Evolutionary conservation across 495 filamentous ascomycete genomes (phyloP).

Genomic region (Apiosordaria backusii): DNA sequence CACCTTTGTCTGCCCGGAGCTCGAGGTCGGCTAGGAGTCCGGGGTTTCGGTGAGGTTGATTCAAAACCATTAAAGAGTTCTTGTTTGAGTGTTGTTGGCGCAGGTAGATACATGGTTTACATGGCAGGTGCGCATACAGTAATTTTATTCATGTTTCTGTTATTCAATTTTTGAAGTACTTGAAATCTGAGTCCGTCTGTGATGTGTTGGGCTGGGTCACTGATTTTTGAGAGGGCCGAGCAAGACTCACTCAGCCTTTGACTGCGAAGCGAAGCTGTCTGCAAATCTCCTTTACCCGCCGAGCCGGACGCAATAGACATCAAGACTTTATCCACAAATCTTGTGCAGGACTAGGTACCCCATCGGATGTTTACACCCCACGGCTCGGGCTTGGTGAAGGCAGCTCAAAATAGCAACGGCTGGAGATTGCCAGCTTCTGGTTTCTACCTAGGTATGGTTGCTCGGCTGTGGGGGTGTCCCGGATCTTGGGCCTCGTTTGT

Average conservation of each 20-base stretch:
- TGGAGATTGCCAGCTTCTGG: not conserved
- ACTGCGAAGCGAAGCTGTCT: not conserved
- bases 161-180: not conserved
- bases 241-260: not conserved
- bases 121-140: not conserved
- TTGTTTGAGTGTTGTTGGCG: not conserved
- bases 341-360: not conserved
- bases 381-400: slow-evolving; percentile 5
- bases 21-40: not conserved
- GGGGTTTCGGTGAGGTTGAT: not conserved
- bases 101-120: not conserved
- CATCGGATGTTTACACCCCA: slow-evolving; percentile 1
- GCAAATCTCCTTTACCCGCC: not conserved
- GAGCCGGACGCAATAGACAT: not conserved
- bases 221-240: not conserved
- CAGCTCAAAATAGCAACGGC: slow-evolving; percentile 7
- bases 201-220: not conserved
- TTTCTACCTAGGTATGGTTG: not conserved
- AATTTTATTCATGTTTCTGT: not conserved
- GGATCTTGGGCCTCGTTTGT: not conserved
- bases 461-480: not conserved
- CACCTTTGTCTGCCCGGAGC: slow-evolving; percentile 7
- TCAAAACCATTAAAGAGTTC: not conserved
- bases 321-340: slow-evolving; percentile 4
- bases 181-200: not conserved